phyloP scores from a whole-genome alignment of 2,329 filamentous ascomycete genomes.

The Cercospora brassicicola region DNA sequence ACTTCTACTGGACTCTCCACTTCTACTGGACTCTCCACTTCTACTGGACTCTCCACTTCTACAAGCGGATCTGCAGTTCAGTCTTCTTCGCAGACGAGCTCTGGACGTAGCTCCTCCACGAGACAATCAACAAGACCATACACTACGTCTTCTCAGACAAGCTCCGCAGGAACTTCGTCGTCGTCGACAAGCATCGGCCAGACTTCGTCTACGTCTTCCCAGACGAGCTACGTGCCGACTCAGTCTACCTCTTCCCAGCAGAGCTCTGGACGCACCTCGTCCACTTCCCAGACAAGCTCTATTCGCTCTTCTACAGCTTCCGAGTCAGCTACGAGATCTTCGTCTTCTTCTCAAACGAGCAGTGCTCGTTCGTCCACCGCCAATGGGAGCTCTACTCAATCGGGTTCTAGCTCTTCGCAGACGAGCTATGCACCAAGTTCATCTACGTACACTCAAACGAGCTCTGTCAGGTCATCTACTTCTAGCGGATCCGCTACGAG shows the following conservation, averaged over 20 bases:
- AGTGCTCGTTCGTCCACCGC: not conserved
- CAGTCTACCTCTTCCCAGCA: not conserved
- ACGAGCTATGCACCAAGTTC: not conserved
- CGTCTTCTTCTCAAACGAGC: not conserved
- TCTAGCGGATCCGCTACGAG: not conserved
- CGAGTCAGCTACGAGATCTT: not conserved
- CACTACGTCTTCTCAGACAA: not conserved
- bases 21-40: too few relatives aligned
- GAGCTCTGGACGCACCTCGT: not conserved
- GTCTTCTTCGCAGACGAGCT: not conserved
- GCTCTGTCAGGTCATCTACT: not conserved
- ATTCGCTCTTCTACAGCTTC: not conserved
- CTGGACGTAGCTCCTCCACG: not conserved
- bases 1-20: not conserved
- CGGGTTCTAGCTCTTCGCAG: not conserved
- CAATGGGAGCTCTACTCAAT: not conserved
- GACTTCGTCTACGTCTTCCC: not conserved
- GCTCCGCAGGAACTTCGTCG: not conserved
- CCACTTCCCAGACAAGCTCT: not conserved
- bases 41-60: not conserved
- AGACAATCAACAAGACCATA: not conserved
- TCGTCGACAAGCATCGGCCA: not conserved
- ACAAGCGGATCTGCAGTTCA: not conserved
- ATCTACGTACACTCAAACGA: not conserved
- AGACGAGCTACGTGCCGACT: not conserved